Evolutionary conservation across 2,329 filamentous ascomycete species (phyloP).

Genomic region (Celoporthe dispersa): DNA sequence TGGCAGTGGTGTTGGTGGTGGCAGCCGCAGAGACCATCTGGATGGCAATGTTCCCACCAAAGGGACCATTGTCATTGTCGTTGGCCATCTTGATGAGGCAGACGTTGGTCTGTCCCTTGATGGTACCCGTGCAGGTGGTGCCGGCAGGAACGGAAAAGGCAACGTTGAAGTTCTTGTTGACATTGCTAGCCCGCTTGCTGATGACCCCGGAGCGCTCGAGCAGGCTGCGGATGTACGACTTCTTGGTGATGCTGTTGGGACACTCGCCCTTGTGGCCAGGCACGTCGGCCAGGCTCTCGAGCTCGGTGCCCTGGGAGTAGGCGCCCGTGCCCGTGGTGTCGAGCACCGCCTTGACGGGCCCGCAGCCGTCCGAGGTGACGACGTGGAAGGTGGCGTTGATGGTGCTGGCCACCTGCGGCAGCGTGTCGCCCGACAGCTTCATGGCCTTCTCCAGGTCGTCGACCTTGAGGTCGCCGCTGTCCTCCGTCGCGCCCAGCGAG

Average conservation of each 20-base stretch:
- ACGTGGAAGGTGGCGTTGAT: slow-evolving; percentile 33
- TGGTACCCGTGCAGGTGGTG: slow-evolving; percentile 44
- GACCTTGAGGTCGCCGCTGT: slow-evolving; percentile 30
- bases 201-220: slow-evolving; percentile 31
- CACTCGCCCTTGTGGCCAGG: slow-evolving; percentile 29
- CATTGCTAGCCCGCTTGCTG: slow-evolving; percentile 31
- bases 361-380: slow-evolving; percentile 33
- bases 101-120: slow-evolving; percentile 41
- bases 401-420: slow-evolving; percentile 32
- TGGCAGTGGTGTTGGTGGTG: slow-evolving; percentile 18
- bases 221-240: slow-evolving; percentile 21
- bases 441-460: slow-evolving; percentile 27
- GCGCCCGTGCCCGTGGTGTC: slow-evolving; percentile 32
- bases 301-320: slow-evolving; percentile 31
- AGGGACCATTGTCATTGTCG: slow-evolving; percentile 45
- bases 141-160: slow-evolving; percentile 36
- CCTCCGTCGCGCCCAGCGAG: slow-evolving; percentile 32
- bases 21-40: slow-evolving; percentile 40
- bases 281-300: slow-evolving; percentile 29
- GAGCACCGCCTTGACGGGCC: slow-evolving; percentile 31
- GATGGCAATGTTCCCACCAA: slow-evolving; percentile 46
- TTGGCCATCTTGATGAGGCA: slow-evolving; percentile 51
- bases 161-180: slow-evolving; percentile 36
- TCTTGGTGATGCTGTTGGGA: slow-evolving; percentile 28
- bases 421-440: slow-evolving; percentile 31